Base-by-base conservation (phyloP, 176 grass and related monocot genomes). In the Secale cereale region DNA sequence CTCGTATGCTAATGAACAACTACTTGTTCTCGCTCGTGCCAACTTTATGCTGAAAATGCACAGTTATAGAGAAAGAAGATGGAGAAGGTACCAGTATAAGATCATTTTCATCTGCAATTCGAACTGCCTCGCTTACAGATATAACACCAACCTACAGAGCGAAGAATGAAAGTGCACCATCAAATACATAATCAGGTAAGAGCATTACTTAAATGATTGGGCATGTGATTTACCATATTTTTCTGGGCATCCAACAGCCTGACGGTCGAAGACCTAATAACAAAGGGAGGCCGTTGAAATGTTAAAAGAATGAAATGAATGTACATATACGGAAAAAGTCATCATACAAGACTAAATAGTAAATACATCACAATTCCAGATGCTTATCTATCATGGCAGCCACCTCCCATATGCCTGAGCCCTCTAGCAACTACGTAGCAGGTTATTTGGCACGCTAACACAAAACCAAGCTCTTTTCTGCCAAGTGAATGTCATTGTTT, bases 191-290 rank as follows among this genome's bases (percentile, higher is more conserved):
- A 91, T 36, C 50, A 39, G 19, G 52, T 13, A 70, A 35, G 22
- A 22, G 10, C 32, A 29, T 17, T 17, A 70, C 31, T 61, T 7
- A 63, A 11, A 79, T 56, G 73, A 60, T 12, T 81, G 16, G 56
- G 77, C 23, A 79, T 62, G 27, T 59, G 77, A 26, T 59, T 92
- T 89, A 96, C 97, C 97, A 99, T 94, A 82, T 88, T 86, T 87
- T 96, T 92, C 50, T 96, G 81, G 46, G 89, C 89, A 81, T 98
- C 97, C 76, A 98, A 84, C 28, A 98, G 84, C 93, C 97, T 96
- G 65, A 98, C 91, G 15, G 93, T 94, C 1, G 93, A 86, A 62
- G 97, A 87, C 89, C 97, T 96, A 72, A 65, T 96, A 72, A 65
- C 56, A 77, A 74, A 77, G 20, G 48, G 70, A 92, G 73, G 29